phyloP scores from a whole-genome alignment of 768 basidiomycete species.

The Suillus subluteus region DNA sequence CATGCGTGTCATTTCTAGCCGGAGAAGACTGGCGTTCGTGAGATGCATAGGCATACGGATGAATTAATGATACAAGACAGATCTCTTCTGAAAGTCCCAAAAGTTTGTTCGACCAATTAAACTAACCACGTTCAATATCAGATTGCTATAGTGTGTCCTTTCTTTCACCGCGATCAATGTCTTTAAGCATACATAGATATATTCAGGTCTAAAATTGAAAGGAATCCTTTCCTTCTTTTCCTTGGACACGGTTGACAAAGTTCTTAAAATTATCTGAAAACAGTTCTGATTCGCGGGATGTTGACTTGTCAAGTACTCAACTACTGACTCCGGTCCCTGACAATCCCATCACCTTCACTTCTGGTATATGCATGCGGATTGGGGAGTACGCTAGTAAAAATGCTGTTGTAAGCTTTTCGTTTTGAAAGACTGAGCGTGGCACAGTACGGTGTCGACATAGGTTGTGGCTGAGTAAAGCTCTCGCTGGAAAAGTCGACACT shows the following conservation, averaged over 20 bases:
- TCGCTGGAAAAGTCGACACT: not conserved
- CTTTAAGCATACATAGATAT: slow-evolving; percentile 5
- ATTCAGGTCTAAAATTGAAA: slow-evolving; percentile 1
- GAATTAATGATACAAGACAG: not conserved
- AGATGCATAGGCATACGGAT: not conserved
- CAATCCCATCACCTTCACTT: not conserved
- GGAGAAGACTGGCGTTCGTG: not conserved
- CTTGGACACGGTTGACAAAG: not conserved
- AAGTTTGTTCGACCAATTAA: not conserved
- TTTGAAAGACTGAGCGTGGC: not conserved
- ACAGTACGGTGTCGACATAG: not conserved
- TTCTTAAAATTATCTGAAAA: not conserved
- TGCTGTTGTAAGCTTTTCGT: not conserved
- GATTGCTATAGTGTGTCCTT: not conserved
- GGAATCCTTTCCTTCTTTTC: not conserved
- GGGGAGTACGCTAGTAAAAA: no score
- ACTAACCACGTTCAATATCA: not conserved
- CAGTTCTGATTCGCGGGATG: not conserved
- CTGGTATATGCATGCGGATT: not conserved
- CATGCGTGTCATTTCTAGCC: slow-evolving; percentile 6
- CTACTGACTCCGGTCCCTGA: slow-evolving; percentile 6
- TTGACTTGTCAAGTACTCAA: not conserved
- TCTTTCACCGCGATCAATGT: slow-evolving; percentile 1
- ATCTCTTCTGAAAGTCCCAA: not conserved
- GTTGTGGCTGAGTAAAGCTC: not conserved